phyloP scores from a whole-genome alignment of 106 monocot genomes.

The Hemerocallis citrina region DNA sequence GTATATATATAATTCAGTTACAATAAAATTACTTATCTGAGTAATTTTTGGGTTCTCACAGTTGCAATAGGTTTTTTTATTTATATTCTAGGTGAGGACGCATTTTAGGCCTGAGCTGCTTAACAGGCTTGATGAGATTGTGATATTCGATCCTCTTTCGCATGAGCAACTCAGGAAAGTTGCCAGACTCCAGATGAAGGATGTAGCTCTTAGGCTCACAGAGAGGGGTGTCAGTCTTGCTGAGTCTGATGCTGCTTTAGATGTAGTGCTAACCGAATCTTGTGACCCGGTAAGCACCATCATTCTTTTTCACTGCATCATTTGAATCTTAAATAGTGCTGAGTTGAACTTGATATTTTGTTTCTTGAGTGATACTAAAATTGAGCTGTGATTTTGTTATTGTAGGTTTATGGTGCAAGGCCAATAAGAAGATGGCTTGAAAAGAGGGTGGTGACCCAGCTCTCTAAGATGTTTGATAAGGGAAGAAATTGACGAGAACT shows the following conservation, averaged over 20 bases:
- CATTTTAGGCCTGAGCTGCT: conserved; percentile 57
- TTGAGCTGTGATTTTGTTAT: too few species aligned
- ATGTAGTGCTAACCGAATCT: conserved; percentile 41
- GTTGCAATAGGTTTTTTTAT: too few species aligned
- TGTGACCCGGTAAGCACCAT: conserved; percentile 42
- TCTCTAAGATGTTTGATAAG: conserved; percentile 55
- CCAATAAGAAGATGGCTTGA: conserved; percentile 67
- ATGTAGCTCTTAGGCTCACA: conserved; percentile 39
- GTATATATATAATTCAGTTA: conserved; percentile 9
- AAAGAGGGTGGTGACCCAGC: conserved; percentile 61
- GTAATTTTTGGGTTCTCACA: neutral
- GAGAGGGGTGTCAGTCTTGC: conserved; percentile 45
- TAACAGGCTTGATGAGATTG: conserved; percentile 54
- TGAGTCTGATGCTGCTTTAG: conserved; percentile 48
- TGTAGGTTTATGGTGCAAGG: conserved; percentile 56
- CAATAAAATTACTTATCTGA: too few species aligned
- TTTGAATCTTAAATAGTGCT: neutral
- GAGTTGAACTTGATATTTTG: neutral
- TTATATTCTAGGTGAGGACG: conserved; percentile 46
- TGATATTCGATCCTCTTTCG: conserved; percentile 58
- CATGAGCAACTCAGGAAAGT: conserved; percentile 57
- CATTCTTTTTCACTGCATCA: too few species aligned
- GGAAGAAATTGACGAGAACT: conserved; percentile 60
- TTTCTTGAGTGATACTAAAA: too few species aligned
- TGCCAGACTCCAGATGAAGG: conserved; percentile 52